These are phyloP conservation scores for Obba rivulosa DNA, from an alignment of 768 basidiomycete species.

Conservation along the genomic window DNA sequence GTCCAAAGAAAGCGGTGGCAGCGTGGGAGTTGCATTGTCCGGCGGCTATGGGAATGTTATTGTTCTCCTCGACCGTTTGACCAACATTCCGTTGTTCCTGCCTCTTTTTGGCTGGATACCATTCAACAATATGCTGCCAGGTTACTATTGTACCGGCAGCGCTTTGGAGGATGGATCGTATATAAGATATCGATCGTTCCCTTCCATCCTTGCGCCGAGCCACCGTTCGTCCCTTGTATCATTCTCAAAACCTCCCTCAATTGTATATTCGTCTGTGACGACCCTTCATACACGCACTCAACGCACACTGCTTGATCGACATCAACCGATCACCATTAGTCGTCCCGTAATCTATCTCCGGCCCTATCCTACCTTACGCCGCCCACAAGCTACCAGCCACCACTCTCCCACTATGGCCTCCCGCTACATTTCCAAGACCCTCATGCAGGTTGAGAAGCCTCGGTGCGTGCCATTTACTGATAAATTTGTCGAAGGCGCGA, in stretches of 20 bases:
- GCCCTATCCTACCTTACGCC: background rate
- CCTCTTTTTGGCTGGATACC: no score
- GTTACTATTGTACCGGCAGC: no score
- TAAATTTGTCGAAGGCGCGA: background rate
- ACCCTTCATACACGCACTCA: background rate
- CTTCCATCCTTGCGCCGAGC: no score
- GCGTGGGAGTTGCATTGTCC: no score
- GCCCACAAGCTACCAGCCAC: background rate
- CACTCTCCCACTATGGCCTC: conserved; percentile 14
- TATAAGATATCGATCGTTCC: no score
- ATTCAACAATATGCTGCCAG: no score
- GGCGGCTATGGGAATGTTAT: no score
- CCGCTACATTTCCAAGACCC: conserved; percentile 6
- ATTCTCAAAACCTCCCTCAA: background rate
- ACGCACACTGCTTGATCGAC: background rate
- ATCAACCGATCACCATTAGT: background rate
- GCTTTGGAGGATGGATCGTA: no score
- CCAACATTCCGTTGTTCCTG: no score
- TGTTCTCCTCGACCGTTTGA: no score
- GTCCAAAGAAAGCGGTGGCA: no score
- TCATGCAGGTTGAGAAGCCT: conserved; percentile 14
- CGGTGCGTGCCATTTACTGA: conserved; percentile 10
- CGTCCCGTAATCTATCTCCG: background rate
- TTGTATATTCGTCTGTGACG: conserved; percentile 5
- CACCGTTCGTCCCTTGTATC: background rate